These are phyloP conservation scores for Roridomyces roridus DNA, from an alignment of 768 basidiomycete species.

Conservation along the genomic window DNA sequence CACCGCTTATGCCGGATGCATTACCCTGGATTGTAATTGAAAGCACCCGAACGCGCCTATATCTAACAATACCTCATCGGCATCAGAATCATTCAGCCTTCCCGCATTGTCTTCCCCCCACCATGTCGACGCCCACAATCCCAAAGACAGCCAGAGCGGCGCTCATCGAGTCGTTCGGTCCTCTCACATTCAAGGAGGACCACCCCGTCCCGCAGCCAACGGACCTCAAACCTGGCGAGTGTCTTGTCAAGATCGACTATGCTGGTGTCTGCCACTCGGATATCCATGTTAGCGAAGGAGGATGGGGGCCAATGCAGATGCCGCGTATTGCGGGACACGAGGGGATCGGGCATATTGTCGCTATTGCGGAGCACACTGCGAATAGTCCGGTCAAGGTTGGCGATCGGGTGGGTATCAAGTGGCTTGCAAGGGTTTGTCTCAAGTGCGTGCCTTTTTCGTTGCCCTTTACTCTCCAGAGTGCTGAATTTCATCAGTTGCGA, in stretches of 20 bases:
- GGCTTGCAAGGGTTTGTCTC: conserved; percentile 53
- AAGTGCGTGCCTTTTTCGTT: too few relatives aligned
- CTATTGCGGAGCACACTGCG: conserved; percentile 68
- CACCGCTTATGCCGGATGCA: too few relatives aligned
- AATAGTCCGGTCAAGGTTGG: conserved; percentile 64
- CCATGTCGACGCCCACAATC: conserved; percentile 28
- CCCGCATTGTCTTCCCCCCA: not conserved
- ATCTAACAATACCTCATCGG: too few relatives aligned
- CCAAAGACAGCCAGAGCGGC: conserved; percentile 46
- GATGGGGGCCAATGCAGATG: conserved; percentile 64
- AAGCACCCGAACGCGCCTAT: not conserved
- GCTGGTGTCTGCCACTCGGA: conserved; percentile 80
- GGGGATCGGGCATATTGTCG: conserved; percentile 79
- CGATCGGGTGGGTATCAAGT: conserved; percentile 82
- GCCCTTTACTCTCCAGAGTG: too few relatives aligned
- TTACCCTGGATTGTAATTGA: too few relatives aligned
- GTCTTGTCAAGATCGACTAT: conserved; percentile 73
- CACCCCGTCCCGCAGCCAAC: conserved; percentile 63
- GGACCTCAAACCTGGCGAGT: conserved; percentile 65
- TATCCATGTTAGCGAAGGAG: conserved; percentile 67
- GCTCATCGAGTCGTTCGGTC: conserved; percentile 35
- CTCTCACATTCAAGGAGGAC: conserved; percentile 43
- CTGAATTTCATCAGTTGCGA: too few relatives aligned
- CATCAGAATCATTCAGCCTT: too few relatives aligned
- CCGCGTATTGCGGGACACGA: conserved; percentile 82